Percentiles rank a stretch among this genome's conserved stretches.
Evolutionary conservation across 2,329 filamentous ascomycete species (phyloP).

Genomic region (Scedosporium apiospermum): DNA sequence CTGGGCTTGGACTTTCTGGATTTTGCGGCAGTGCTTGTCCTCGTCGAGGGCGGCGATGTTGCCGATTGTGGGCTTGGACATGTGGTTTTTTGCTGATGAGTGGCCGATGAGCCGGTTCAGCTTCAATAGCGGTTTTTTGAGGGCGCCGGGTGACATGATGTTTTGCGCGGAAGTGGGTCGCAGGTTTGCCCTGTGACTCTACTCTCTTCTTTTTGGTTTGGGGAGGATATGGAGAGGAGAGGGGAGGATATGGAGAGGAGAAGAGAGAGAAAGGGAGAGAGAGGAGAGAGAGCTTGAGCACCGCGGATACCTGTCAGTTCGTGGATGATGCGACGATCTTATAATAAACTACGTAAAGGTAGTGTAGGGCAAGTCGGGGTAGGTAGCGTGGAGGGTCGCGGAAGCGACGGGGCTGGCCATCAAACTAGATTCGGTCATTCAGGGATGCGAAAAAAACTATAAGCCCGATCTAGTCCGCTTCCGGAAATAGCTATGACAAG

Average conservation of each 20-base stretch:
- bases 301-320: too few species aligned
- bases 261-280: neutral
- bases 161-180: neutral
- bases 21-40: slow-evolving; percentile 19
- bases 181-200: neutral
- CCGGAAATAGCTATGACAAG: too few species aligned
- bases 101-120: slow-evolving; percentile 29
- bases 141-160: slow-evolving; percentile 20
- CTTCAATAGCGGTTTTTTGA: slow-evolving; percentile 27
- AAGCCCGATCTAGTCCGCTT: too few species aligned
- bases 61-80: slow-evolving; percentile 26
- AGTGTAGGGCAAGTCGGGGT: too few species aligned
- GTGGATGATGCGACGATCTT: too few species aligned
- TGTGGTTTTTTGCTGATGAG: slow-evolving; percentile 26
- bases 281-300: too few species aligned
- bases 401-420: too few species aligned
- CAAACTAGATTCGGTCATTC: too few species aligned
- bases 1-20: slow-evolving; percentile 22
- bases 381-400: too few species aligned
- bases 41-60: slow-evolving; percentile 23
- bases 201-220: neutral
- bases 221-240: neutral
- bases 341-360: too few species aligned
- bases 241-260: neutral
- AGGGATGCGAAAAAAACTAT: too few species aligned